Conservation (phyloP, 306 rosid genomes). For the Echinosophora koreensis region DNA sequence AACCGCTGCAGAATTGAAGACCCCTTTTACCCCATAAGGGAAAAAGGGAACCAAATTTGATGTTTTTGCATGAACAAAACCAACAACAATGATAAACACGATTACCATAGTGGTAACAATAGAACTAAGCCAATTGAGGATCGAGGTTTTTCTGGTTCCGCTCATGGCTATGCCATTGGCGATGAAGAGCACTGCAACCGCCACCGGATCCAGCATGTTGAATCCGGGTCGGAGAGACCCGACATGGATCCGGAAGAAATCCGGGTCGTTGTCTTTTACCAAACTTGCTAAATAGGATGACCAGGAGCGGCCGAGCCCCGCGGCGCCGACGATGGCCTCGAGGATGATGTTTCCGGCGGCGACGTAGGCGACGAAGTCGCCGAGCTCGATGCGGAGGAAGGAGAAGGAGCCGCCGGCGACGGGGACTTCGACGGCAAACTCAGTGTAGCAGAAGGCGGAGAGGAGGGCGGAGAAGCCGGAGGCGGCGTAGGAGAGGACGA, state of each 20-base stretch:
- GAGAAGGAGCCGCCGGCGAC: slow-evolving; percentile 95
- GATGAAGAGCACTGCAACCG: slow-evolving; percentile 67
- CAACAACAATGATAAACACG: slow-evolving; percentile 58
- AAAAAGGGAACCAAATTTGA: slow-evolving; percentile 65
- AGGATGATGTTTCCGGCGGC: slow-evolving; percentile 90
- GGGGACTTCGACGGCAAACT: slow-evolving; percentile 87
- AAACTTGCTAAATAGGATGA: slow-evolving; percentile 80
- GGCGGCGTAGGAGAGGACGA: slow-evolving; percentile 70
- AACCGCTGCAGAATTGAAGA: slow-evolving; percentile 76
- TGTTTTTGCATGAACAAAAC: slow-evolving; percentile 61
- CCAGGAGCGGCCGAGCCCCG: slow-evolving; percentile 87
- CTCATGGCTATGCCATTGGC: slow-evolving; percentile 74
- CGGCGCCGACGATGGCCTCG: slow-evolving; percentile 84
- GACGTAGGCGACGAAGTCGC: slow-evolving; percentile 77
- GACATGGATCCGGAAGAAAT: slow-evolving; percentile 66
- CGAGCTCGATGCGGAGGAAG: slow-evolving; percentile 76
- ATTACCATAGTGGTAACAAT: slow-evolving; percentile 52
- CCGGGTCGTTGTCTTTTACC: slow-evolving; percentile 55
- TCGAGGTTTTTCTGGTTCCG: slow-evolving; percentile 74
- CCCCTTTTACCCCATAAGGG: slow-evolving; percentile 72
- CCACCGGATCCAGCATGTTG: slow-evolving; percentile 74
- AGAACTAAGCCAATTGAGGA: slow-evolving; percentile 69
- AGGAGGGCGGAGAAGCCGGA: slow-evolving; percentile 89
- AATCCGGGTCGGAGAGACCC: slow-evolving; percentile 59
- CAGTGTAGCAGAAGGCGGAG: slow-evolving; percentile 87